These are phyloP conservation scores for Suhomyces tanzawaensis DNA, from an alignment of 805 yeast genomes.

Conservation along the genomic window DNA sequence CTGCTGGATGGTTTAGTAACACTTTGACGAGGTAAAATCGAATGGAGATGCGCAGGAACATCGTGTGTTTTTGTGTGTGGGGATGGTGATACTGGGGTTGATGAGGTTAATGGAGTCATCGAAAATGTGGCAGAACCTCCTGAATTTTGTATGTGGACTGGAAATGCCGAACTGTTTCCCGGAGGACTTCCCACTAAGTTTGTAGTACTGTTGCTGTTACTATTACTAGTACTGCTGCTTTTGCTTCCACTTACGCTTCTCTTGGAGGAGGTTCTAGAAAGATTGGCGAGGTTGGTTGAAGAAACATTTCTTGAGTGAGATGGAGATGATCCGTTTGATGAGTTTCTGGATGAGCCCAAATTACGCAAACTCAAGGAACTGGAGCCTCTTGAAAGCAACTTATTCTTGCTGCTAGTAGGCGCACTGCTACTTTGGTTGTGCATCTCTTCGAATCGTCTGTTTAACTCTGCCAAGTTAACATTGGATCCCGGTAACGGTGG, in stretches of 20 bases:
- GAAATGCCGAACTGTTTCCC: conserved; percentile 2
- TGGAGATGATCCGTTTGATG: conserved; percentile 40
- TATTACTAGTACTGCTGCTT: conserved; percentile 3
- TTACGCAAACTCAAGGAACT: conserved; percentile 24
- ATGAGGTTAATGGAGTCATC: conserved; percentile 12
- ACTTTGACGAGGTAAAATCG: neutral
- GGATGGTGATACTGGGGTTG: too few relatives aligned
- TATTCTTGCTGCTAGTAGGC: conserved; percentile 9
- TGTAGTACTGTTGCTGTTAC: conserved; percentile 2
- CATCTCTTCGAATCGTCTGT: conserved; percentile 25
- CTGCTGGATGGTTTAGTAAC: conserved; percentile 25
- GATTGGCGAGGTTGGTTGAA: conserved; percentile 22
- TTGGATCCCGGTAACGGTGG: conserved; percentile 47
- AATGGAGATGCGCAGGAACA: neutral
- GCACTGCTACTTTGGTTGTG: conserved; percentile 1
- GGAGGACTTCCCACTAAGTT: neutral
- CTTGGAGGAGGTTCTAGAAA: conserved; percentile 12
- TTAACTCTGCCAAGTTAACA: conserved; percentile 30
- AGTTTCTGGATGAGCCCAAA: conserved; percentile 15
- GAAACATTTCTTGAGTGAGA: conserved; percentile 38
- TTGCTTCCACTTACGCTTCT: conserved; percentile 6
- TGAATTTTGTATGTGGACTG: neutral
- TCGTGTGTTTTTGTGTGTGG: conserved; percentile 7
- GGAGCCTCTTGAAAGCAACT: conserved; percentile 25
- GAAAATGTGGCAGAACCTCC: conserved; percentile 8